These are phyloP conservation scores for Elymus sibiricus DNA, from an alignment of 176 grass and related monocot species.

Conservation along the genomic window DNA sequence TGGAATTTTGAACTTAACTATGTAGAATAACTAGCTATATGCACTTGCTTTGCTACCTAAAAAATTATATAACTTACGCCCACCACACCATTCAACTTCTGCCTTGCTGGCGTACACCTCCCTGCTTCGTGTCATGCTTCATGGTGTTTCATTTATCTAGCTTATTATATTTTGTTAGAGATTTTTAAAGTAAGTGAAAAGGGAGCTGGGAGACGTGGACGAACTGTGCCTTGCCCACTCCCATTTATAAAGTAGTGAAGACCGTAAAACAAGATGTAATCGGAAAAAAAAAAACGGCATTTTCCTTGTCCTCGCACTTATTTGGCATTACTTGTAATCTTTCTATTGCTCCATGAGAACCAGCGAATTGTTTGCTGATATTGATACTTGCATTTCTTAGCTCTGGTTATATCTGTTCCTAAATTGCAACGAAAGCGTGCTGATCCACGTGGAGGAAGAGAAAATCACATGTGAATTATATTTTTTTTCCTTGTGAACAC, in stretches of 20 bases:
- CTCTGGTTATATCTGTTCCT: not conserved
- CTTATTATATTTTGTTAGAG: not conserved
- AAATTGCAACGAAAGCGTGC: not conserved
- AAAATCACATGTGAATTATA: not conserved
- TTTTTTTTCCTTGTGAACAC: not conserved
- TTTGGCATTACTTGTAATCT: constrained; percentile 1
- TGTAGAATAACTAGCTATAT: constrained; percentile 1
- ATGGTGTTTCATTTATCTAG: not conserved
- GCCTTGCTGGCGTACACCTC: not conserved
- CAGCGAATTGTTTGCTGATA: not conserved
- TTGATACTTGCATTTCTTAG: constrained; percentile 5
- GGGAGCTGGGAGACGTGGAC: not conserved
- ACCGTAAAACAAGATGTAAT: not conserved
- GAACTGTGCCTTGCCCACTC: not conserved
- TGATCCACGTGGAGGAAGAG: not conserved
- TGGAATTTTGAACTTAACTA: not conserved
- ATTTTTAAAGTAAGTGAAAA: not conserved
- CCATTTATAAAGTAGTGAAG: not conserved
- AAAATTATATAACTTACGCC: not conserved
- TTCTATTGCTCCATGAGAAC: not conserved
- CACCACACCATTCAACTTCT: not conserved
- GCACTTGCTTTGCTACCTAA: not conserved
- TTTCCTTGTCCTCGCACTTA: not conserved
- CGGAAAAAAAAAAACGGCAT: not conserved
- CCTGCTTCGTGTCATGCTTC: not conserved